phyloP scores from a whole-genome alignment of 176 grass and related monocot genomes.

The Metroxylon sagu region DNA sequence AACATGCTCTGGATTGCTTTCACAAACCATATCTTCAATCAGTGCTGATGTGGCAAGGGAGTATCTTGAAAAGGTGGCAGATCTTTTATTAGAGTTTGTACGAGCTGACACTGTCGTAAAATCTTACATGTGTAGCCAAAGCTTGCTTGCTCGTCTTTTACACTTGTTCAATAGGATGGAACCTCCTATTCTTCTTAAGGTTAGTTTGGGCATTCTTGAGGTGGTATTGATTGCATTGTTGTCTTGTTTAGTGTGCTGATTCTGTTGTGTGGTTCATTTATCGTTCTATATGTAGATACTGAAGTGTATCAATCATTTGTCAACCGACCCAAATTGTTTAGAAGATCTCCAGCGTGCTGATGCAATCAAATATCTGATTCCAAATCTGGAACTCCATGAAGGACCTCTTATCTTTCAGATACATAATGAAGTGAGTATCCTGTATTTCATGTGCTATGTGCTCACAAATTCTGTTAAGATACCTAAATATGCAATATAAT shows the following conservation, averaged over 20 bases:
- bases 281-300: slow-evolving; percentile 55
- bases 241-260: slow-evolving; percentile 23
- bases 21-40: slow-evolving; percentile 84
- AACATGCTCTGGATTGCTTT: slow-evolving; percentile 80
- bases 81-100: slow-evolving; percentile 96
- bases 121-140: slow-evolving; percentile 72
- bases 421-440: slow-evolving; percentile 62
- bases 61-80: slow-evolving; percentile 93
- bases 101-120: slow-evolving; percentile 87
- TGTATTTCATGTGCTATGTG: not conserved
- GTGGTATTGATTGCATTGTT: no score
- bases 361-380: slow-evolving; percentile 97
- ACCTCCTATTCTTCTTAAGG: slow-evolving; percentile 90
- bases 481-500: no score
- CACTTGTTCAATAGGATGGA: slow-evolving; percentile 99
- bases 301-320: slow-evolving; percentile 96
- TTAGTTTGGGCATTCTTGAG: slow-evolving; percentile 22
- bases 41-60: slow-evolving; percentile 87
- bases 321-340: slow-evolving; percentile 91
- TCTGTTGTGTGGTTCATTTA: slow-evolving; percentile 10
- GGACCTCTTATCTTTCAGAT: slow-evolving; percentile 85
- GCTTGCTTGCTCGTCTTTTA: slow-evolving; percentile 75
- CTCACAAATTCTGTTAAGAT: no score
- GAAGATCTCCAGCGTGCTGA: slow-evolving; percentile 95
- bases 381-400: slow-evolving; percentile 88